Evolutionary conservation across 1,284 basidiomycete species (phyloP).

Genomic region (Thecaphora frezii): DNA sequence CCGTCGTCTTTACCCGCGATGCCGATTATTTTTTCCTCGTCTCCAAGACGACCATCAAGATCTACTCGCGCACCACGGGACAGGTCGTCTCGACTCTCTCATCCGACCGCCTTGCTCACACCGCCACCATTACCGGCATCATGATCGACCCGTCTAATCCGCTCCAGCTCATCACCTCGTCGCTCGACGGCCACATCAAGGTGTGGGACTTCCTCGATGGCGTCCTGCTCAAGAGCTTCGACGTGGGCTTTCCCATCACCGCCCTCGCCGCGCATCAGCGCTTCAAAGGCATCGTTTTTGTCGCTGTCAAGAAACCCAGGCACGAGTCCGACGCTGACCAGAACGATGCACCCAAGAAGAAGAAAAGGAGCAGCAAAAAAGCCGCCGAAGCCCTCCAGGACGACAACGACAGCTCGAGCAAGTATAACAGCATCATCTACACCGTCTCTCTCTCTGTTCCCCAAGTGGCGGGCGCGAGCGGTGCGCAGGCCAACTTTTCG

Average conservation of each 20-base stretch:
- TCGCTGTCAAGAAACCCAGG: slow-evolving; percentile 67
- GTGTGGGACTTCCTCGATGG: slow-evolving; percentile 94
- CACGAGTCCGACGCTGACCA: slow-evolving; percentile 12
- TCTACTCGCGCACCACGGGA: slow-evolving; percentile 50
- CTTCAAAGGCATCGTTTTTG: slow-evolving; percentile 69
- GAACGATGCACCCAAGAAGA: slow-evolving; percentile 16
- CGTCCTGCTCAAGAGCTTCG: slow-evolving; percentile 67
- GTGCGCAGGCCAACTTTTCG: slow-evolving; percentile 19
- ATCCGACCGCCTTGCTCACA: slow-evolving; percentile 29
- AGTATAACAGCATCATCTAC: slow-evolving; percentile 38
- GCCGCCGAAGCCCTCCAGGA: slow-evolving; percentile 16
- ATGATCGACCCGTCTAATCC: slow-evolving; percentile 81
- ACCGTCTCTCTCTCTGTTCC: slow-evolving; percentile 31
- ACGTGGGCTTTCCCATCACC: slow-evolving; percentile 69
- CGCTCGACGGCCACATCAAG: slow-evolving; percentile 78
- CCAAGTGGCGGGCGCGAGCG: not conserved
- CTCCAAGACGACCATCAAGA: slow-evolving; percentile 42
- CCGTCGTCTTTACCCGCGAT: slow-evolving; percentile 37
- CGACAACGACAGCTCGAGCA: slow-evolving; percentile 17
- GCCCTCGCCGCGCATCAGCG: slow-evolving; percentile 71
- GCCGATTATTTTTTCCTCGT: slow-evolving; percentile 52
- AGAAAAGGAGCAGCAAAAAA: not conserved
- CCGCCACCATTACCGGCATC: slow-evolving; percentile 66
- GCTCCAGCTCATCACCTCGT: slow-evolving; percentile 84
- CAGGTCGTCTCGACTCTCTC: slow-evolving; percentile 54